Evolutionary conservation across 352 stramenopile species (phyloP).

Genomic region (Globisporangium cystogenes): DNA sequence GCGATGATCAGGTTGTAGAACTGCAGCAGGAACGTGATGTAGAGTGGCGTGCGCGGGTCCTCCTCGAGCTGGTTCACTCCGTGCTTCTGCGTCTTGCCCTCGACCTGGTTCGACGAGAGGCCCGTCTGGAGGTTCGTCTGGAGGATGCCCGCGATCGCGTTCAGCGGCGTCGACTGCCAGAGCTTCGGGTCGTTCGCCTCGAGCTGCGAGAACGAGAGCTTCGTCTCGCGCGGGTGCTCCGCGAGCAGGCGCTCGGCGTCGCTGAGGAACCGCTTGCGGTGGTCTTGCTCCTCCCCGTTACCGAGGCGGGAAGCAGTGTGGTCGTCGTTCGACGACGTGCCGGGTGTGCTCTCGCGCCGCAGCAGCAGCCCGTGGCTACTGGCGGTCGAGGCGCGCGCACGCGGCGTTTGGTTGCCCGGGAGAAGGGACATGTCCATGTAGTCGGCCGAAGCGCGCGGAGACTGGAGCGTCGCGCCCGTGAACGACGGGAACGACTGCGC

Average conservation of each 20-base stretch:
- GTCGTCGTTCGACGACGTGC: conserved; percentile 8
- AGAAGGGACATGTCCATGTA: conserved; percentile 12
- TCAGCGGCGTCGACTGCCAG: conserved; percentile 17
- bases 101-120: conserved; percentile 33
- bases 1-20: conserved; percentile 81
- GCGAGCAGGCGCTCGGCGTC: conserved; percentile 49
- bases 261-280: conserved; percentile 58
- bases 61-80: conserved; percentile 60
- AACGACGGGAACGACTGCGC: conserved; percentile 1
- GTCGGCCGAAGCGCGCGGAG: conserved; percentile 9
- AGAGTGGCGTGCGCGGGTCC: conserved; percentile 47
- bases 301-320: not conserved
- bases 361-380: conserved; percentile 11
- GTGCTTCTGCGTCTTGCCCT: conserved; percentile 34
- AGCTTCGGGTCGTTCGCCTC: conserved; percentile 44
- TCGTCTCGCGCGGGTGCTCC: conserved; percentile 37
- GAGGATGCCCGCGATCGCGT: conserved; percentile 45
- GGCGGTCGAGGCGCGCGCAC: conserved; percentile 4
- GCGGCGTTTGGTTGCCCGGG: not conserved
- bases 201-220: conserved; percentile 47
- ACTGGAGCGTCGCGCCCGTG: conserved; percentile 6
- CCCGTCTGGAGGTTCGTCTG: conserved; percentile 44
- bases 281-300: conserved; percentile 15
- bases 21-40: conserved; percentile 63
- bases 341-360: conserved; percentile 10